Conservation (phyloP, 2,329 filamentous ascomycete genomes). For the Alternaria ethzedia region DNA sequence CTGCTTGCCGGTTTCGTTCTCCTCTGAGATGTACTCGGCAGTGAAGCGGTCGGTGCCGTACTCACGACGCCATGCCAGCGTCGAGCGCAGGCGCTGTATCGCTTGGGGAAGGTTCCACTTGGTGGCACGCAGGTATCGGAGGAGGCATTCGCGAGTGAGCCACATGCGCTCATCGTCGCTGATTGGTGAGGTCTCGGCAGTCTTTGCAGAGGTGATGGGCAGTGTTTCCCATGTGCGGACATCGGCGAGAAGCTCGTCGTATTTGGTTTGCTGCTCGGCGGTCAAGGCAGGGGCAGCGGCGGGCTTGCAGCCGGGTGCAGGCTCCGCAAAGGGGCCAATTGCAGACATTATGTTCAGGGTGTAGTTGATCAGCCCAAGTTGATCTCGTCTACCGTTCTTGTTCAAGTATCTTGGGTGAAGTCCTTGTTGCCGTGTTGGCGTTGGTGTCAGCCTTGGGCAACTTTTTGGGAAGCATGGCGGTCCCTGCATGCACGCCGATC, state of each 20-base stretch:
- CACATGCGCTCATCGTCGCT: constrained; percentile 84
- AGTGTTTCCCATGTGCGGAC: constrained; percentile 76
- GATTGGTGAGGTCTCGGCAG: constrained; percentile 66
- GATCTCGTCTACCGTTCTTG: not conserved
- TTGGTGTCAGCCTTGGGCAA: constrained; percentile 6
- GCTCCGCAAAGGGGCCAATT: constrained; percentile 43
- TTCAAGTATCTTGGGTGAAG: not conserved
- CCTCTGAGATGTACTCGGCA: constrained; percentile 84
- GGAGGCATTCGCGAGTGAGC: constrained; percentile 88
- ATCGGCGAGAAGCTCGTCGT: constrained; percentile 74
- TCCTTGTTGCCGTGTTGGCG: constrained; percentile 1
- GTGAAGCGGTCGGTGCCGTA: constrained; percentile 80
- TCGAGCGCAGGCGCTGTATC: constrained; percentile 78
- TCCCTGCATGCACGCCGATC: constrained; percentile 22
- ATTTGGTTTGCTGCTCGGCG: constrained; percentile 80
- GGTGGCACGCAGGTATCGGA: constrained; percentile 90
- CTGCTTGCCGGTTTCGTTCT: constrained; percentile 98
- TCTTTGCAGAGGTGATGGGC: constrained; percentile 67
- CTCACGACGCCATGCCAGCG: constrained; percentile 86
- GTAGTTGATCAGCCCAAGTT: not conserved
- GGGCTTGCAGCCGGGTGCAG: constrained; percentile 62
- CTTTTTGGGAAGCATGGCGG: constrained; percentile 19
- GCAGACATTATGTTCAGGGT: constrained; percentile 26
- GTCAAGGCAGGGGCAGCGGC: constrained; percentile 67
- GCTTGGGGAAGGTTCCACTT: constrained; percentile 82